phyloP scores from a whole-genome alignment of 108 stramenopile genomes.

The Cyclostephanos tholiformis region DNA sequence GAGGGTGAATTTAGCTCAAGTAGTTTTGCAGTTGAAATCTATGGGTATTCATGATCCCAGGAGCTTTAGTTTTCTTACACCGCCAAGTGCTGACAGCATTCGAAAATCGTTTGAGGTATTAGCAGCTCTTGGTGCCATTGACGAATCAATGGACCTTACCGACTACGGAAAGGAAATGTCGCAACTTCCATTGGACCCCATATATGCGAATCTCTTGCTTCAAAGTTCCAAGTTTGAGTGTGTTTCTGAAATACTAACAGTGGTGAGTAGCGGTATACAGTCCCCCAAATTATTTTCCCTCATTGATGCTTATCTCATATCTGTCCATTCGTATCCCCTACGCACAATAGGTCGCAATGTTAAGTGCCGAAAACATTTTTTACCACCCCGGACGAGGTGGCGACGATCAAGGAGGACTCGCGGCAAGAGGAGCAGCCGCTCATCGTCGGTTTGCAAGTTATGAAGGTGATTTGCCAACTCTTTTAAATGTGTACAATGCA shows the following conservation, averaged over 20 bases:
- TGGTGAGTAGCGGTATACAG: too few relatives aligned
- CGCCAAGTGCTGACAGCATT: constrained; percentile 59
- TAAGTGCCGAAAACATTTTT: constrained; percentile 94
- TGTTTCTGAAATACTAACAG: constrained; percentile 89
- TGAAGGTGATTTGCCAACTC: constrained; percentile 96
- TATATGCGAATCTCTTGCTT: constrained; percentile 75
- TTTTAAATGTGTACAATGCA: constrained; percentile 89
- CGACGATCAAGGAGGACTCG: constrained; percentile 73
- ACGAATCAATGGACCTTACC: constrained; percentile 70
- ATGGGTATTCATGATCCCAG: constrained; percentile 91
- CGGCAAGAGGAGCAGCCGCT: constrained; percentile 69
- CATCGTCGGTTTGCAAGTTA: constrained; percentile 77
- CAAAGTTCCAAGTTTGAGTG: constrained; percentile 81
- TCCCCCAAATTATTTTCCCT: too few relatives aligned
- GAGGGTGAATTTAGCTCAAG: constrained; percentile 72
- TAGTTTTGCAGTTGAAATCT: constrained; percentile 89
- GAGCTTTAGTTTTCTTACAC: constrained; percentile 88
- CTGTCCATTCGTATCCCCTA: too few relatives aligned
- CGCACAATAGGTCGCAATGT: too few relatives aligned
- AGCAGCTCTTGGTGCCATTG: constrained; percentile 65
- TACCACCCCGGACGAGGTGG: constrained; percentile 89
- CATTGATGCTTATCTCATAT: too few relatives aligned
- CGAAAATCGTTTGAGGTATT: constrained; percentile 67
- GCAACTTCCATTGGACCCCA: constrained; percentile 76
- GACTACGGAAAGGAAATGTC: constrained; percentile 77